Base-by-base conservation (phyloP, 2,329 filamentous ascomycete species). In the Colletotrichum theobromicola region DNA sequence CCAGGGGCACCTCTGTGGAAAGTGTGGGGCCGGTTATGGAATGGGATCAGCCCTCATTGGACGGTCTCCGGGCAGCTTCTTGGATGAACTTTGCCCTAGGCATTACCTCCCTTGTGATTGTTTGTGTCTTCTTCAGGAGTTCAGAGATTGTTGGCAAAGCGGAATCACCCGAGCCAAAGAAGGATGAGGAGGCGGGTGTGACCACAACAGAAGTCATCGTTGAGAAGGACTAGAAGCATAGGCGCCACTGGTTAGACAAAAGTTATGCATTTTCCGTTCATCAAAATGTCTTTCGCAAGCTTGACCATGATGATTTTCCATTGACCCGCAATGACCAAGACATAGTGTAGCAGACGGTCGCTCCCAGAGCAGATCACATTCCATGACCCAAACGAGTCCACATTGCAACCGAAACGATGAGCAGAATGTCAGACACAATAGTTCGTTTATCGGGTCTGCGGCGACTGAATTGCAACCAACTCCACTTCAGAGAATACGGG, bases 51-150 rank as follows among this genome's bases (percentile, higher is more conserved):
- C 79, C 88, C 0, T 88, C 89, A 1, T 79, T 91, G 7, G 77
- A 79, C 15, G 89, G 89, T 2, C 77, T 91, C 6, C 83, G 88
- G 46, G 88, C 87, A 0, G 89, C 85, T 4, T 84, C 84, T 34
- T 91, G 88, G 88, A 86, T 89, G 77, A 89, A 89, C 77, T 88
- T 89, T 77, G 87, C 81, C 3, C 82, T 90, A 13, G 86, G 85
- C 0, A 61, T 88, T 4, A 76, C 81, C 21, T 86, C 88, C 1
- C 77, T 90, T 28, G 58, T 78, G 2, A 80, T 90, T 9, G 87
- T 90, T 0, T 77, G 85, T 10, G 77, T 87, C 4, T 85, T 86
- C 0, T 91, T 91, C 75, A 84, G 88, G 12, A 87, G 87, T 9
- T 86, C 88, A 37, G 89, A 89, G 5, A 86, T 90, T 61, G 85